Base-by-base conservation (phyloP, 768 basidiomycete genomes). In the Ramaria rubella region DNA sequence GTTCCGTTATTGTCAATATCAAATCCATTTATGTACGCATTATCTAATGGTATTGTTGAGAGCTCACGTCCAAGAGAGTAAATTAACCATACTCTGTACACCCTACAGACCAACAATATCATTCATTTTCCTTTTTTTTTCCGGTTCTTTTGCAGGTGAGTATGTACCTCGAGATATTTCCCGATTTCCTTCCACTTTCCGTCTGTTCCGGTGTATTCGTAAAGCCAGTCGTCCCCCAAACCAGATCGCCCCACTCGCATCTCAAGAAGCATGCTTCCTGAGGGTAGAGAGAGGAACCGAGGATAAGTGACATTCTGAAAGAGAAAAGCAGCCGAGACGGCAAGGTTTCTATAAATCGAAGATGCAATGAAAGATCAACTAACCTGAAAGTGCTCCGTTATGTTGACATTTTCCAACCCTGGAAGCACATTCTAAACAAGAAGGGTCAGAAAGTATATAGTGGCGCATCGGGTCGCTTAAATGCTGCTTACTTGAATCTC, bases 271-370 rank as follows among this genome's bases (percentile, higher is more conserved):
- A 72, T 60, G 34, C 72, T 69, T 11, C 70, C 59, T 1, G 46
- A 24, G 0, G 67, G 65, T 8, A 66, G 54, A 8, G 57, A 50
- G 9, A 67, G 58, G 59, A 70, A 72, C 5, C 69, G 65, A 2
- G 72, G 72, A 59, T 73, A 73, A 0, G 72, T 73, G 27, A 73
- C 60, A 50, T 71, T 72, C 55, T 68, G 61, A 60, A 73, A 71
- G n/a, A 60, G 65, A 67, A 4, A 62, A n/a, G n/a, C 50, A 3
- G n/a, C n/a, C n/a, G n/a, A n/a, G n/a, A n/a, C n/a, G n/a, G n/a
- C n/a, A n/a, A n/a, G n/a, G n/a, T n/a, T 38, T 11, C n/a, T 11
- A 38, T 38, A 38, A 38, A 38, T 38, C 36, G n/a, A n/a, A 11
- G 11, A 11, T 38, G 36, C 11, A 11, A 38, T 38, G 11, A n/a